phyloP scores from a whole-genome alignment of 2,329 filamentous ascomycete genomes.

The Cadophora luteo-olivacea region DNA sequence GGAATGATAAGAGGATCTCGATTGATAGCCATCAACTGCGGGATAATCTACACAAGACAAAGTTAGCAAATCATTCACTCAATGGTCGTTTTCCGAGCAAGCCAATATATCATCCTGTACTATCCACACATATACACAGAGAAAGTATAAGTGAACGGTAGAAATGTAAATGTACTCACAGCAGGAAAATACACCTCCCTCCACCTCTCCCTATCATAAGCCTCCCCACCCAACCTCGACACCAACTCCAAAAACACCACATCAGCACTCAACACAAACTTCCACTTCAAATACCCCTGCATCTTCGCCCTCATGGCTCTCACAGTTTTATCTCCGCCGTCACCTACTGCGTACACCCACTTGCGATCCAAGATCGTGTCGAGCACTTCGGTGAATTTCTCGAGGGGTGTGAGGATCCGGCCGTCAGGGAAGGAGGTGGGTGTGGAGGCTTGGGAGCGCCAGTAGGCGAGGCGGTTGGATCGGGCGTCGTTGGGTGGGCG shows the following conservation, averaged over 20 bases:
- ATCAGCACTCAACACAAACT: not conserved
- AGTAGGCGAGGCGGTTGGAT: not conserved
- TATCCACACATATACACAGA: too few relatives aligned
- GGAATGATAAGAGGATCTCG: not conserved
- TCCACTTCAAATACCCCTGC: not conserved
- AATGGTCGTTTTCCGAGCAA: too few relatives aligned
- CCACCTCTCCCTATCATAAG: not conserved
- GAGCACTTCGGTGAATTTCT: not conserved
- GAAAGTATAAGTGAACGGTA: too few relatives aligned
- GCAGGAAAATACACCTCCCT: slow-evolving; percentile 1
- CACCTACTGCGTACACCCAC: not conserved
- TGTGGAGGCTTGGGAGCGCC: not conserved
- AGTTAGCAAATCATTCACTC: not conserved
- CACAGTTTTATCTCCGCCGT: too few relatives aligned
- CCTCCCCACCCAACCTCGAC: not conserved
- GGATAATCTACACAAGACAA: not conserved
- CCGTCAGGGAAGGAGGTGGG: not conserved
- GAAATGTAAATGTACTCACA: not conserved
- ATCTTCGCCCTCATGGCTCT: not conserved
- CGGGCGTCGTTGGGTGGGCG: not conserved
- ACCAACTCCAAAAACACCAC: slow-evolving; percentile 3
- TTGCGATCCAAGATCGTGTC: slow-evolving; percentile 9
- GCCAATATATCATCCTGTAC: too few relatives aligned
- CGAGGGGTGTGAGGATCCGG: not conserved
- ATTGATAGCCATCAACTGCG: not conserved